Conservation (phyloP, 2,329 filamentous ascomycete species). For the Plenodomus biglobosus region DNA sequence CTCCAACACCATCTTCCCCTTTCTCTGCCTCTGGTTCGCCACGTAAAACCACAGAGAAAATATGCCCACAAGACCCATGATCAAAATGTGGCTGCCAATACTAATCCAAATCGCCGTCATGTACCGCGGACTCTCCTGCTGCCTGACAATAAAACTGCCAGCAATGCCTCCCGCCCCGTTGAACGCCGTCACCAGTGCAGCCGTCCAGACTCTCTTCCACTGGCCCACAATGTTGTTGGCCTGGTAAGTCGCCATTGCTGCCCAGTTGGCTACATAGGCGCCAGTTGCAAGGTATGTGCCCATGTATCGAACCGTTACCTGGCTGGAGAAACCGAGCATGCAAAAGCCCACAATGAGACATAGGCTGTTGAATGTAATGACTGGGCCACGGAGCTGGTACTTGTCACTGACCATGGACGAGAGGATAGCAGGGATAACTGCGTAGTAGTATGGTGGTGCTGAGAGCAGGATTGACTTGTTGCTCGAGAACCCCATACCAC, state of each 20-base stretch:
- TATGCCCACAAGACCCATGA: constrained; percentile 55
- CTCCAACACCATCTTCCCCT: constrained; percentile 55
- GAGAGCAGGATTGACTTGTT: neutral
- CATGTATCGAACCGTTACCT: neutral
- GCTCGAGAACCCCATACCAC: neutral
- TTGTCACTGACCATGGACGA: neutral
- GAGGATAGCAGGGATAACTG: neutral
- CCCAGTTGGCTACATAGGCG: neutral
- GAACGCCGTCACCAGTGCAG: neutral
- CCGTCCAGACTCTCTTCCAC: constrained; percentile 1
- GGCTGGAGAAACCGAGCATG: neutral
- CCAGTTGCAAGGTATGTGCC: neutral
- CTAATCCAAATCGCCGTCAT: constrained; percentile 67
- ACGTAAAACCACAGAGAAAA: constrained; percentile 59
- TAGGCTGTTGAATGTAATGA: neutral
- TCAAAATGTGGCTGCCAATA: constrained; percentile 61
- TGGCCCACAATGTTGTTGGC: neutral
- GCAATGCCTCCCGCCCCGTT: neutral
- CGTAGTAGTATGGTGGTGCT: neutral
- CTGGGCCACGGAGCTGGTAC: neutral
- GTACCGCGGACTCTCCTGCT: constrained; percentile 1
- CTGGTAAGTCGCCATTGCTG: neutral
- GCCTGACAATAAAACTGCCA: neutral
- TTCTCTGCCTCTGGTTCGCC: constrained; percentile 53
- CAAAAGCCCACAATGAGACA: neutral